These are phyloP conservation scores for Penicillium sp. DNA, from an alignment of 2,329 filamentous ascomycete genomes.

Conservation along the genomic window DNA sequence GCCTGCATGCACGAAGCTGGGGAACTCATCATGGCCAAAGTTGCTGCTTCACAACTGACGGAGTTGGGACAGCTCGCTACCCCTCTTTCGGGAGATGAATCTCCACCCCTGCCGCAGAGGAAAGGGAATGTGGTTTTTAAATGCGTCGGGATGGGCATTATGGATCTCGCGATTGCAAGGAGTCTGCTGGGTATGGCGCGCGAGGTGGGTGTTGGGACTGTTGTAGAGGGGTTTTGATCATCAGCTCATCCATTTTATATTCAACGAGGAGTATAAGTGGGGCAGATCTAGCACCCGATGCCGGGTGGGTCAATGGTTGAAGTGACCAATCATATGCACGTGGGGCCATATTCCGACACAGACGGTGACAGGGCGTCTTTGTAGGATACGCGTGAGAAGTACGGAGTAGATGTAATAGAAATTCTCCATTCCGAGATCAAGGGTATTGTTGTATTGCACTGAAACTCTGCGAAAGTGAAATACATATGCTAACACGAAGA, in stretches of 20 bases:
- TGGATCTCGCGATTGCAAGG: conserved; percentile 47
- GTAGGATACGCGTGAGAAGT: too few relatives aligned
- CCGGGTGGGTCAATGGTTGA: neutral
- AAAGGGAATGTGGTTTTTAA: conserved; percentile 46
- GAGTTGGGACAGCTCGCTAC: conserved; percentile 42
- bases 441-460: neutral
- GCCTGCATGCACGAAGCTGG: conserved; percentile 46
- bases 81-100: conserved; percentile 10
- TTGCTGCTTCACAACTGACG: conserved; percentile 35
- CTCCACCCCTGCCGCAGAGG: conserved; percentile 21
- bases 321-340: neutral
- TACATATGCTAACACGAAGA: neutral
- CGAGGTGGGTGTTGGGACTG: conserved; percentile 16
- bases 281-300: neutral
- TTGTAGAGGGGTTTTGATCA: conserved; percentile 1
- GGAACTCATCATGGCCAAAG: conserved; percentile 41
- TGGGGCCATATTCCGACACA: neutral
- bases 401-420: too few relatives aligned
- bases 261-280: too few relatives aligned
- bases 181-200: conserved; percentile 36
- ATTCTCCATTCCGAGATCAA: neutral
- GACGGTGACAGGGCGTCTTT: too few relatives aligned
- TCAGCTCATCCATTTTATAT: neutral
- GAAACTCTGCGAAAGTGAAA: neutral
- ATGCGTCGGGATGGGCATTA: conserved; percentile 50